Evolutionary conservation across 306 rosid genomes (phyloP), one percentile per base, ranked within the genome.

Genomic region (Trifolium pratense): DNA sequence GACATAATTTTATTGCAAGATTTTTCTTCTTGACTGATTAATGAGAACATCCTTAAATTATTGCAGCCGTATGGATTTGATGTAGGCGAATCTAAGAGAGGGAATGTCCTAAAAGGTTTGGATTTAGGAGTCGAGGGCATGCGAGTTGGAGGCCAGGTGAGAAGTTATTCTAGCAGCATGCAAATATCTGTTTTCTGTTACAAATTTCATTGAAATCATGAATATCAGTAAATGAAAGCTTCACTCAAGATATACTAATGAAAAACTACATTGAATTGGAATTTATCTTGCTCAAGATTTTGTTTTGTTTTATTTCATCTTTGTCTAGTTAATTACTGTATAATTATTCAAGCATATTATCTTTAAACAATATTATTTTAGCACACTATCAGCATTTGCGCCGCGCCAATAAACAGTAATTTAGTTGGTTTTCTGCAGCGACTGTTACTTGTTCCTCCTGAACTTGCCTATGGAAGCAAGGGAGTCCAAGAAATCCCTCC

Each of bases 51-150:
- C 67, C 34, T 82, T 86, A 69, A 80, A 82, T 79, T 74, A 68
- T 71, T 88, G 94, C 96, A 93, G 98, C 97, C 98, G 26, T 93
- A 93, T 59, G 96, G 98, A 80, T 93, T 93, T 84, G 97, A 93
- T 62, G 89, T 91, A 20, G 97, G 97, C 82, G 85, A 89, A 87
- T 93, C 98, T 62, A 94, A 89, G 78, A 85, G 87, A 71, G 97
- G 98, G 73, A 76, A 83, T 6, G 98, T 93, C 71, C 97, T 91
- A 61, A 89, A 84, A 83, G 97, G 98, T 53, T 82, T 94, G 76
- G 98, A 91, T 84, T 66, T 89, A 73, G 97, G 97, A 61, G 96
- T 94, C 40, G 85, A 88, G 69, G 98, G 98, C 83, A 91, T 93
- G 97, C 83, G 86, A 59, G 88, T 93, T 7, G 98, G 98, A 78